Evolutionary conservation across 768 basidiomycete species (phyloP).

Genomic region (Sistotremastrum niveocremeum): DNA sequence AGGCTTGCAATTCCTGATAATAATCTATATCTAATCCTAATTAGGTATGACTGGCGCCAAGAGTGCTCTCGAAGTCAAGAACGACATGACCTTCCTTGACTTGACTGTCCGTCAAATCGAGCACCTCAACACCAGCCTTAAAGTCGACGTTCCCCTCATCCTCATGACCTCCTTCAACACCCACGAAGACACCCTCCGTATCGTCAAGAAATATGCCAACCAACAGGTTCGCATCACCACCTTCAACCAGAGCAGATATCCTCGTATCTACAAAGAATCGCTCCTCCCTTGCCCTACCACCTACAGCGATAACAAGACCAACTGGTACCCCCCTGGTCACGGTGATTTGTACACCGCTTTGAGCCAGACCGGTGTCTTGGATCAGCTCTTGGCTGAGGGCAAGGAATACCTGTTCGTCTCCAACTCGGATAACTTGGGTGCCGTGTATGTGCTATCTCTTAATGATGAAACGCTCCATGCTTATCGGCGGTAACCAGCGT

Average conservation of each 20-base stretch:
- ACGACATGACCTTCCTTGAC: constrained; percentile 97
- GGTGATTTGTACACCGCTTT: constrained; percentile 93
- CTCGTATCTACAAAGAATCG: constrained; percentile 82
- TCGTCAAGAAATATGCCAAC: constrained; percentile 94
- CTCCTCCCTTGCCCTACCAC: constrained; percentile 72
- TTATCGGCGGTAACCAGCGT: constrained; percentile 30
- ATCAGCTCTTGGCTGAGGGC: constrained; percentile 78
- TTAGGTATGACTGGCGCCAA: constrained; percentile 77
- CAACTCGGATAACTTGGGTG: constrained; percentile 94
- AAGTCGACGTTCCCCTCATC: constrained; percentile 89
- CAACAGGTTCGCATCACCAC: constrained; percentile 87
- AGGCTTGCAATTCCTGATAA: constrained; percentile 9
- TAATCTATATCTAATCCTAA: neutral
- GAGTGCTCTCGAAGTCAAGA: constrained; percentile 89
- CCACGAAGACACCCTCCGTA: constrained; percentile 87
- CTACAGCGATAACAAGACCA: constrained; percentile 71
- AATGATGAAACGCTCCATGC: constrained; percentile 1
- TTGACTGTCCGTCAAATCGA: constrained; percentile 90
- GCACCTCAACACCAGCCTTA: constrained; percentile 76
- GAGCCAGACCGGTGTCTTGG: constrained; percentile 79
- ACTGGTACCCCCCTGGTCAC: constrained; percentile 97
- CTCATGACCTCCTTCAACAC: constrained; percentile 99
- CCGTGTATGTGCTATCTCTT: constrained; percentile 41
- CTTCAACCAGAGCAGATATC: constrained; percentile 92
- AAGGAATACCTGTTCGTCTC: constrained; percentile 97